These are phyloP conservation scores for Penicillium sp. DNA, from an alignment of 2,329 filamentous ascomycete genomes.

Conservation along the genomic window DNA sequence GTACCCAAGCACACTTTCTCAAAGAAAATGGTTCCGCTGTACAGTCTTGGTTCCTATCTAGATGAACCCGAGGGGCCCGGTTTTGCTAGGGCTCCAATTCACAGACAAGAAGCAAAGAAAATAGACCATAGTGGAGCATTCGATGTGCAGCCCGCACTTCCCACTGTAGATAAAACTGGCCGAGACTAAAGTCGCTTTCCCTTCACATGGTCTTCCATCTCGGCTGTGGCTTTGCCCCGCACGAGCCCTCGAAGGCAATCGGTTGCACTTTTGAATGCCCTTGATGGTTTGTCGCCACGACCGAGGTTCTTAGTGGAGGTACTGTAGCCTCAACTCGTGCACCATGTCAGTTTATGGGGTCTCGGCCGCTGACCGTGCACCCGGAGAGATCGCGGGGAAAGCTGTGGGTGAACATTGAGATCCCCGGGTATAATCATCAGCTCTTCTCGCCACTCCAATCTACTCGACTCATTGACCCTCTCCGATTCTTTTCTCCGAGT, in stretches of 20 bases:
- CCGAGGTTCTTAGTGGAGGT: not conserved
- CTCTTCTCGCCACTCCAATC: not conserved
- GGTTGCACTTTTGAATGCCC: not conserved
- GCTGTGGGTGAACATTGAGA: not conserved
- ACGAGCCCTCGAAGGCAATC: not conserved
- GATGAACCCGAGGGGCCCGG: too few species aligned
- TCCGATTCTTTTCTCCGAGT: not conserved
- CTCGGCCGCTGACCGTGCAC: not conserved
- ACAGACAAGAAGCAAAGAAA: not conserved
- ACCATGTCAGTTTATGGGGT: not conserved
- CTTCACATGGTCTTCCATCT: constrained; percentile 20
- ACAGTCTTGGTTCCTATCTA: too few species aligned
- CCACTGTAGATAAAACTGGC: not conserved
- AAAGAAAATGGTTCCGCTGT: too few species aligned
- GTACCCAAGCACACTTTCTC: too few species aligned
- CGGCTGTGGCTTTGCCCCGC: constrained; percentile 2
- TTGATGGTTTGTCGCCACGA: not conserved
- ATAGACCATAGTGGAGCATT: not conserved
- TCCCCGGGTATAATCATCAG: not conserved
- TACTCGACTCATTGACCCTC: not conserved
- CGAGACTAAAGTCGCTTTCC: not conserved
- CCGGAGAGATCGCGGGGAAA: not conserved
- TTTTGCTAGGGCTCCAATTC: not conserved
- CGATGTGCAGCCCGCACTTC: not conserved
- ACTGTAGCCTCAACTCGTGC: not conserved